Percentiles rank a stretch among this genome's conserved stretches.
phyloP scores from a whole-genome alignment of 2,329 filamentous ascomycete genomes.

The Botrytis medusae region DNA sequence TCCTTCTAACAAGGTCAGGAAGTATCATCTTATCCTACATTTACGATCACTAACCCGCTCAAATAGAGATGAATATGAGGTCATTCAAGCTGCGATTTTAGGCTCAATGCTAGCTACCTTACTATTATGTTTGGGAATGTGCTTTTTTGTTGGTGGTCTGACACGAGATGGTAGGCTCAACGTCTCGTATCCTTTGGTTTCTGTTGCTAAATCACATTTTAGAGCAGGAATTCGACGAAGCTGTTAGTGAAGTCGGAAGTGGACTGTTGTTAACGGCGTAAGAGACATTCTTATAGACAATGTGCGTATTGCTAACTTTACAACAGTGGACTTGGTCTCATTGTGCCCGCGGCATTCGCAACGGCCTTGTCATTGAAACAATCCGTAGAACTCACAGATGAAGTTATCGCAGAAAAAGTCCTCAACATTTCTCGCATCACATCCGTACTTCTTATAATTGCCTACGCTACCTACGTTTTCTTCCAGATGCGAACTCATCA shows the following conservation, averaged over 20 bases:
- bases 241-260: slow-evolving; percentile 75
- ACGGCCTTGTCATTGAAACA: slow-evolving; percentile 39
- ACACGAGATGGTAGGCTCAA: slow-evolving; percentile 48
- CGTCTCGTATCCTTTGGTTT: not conserved
- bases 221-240: slow-evolving; percentile 70
- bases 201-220: not conserved
- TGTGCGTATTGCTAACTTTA: slow-evolving; percentile 19
- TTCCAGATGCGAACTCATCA: slow-evolving; percentile 78
- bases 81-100: slow-evolving; percentile 80
- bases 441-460: slow-evolving; percentile 67
- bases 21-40: not conserved
- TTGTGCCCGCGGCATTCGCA: slow-evolving; percentile 49
- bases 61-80: slow-evolving; percentile 52
- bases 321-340: slow-evolving; percentile 50
- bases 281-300: slow-evolving; percentile 42
- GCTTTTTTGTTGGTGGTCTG: slow-evolving; percentile 76
- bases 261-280: slow-evolving; percentile 76
- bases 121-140: slow-evolving; percentile 74
- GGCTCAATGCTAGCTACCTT: slow-evolving; percentile 82
- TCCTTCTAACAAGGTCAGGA: slow-evolving; percentile 54
- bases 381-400: slow-evolving; percentile 34
- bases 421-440: slow-evolving; percentile 69
- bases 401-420: slow-evolving; percentile 51
- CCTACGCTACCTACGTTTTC: slow-evolving; percentile 65
- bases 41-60: not conserved